Evolutionary conservation across 169 alveolate genomes (phyloP).

Genomic region (Eimeria zaria): DNA sequence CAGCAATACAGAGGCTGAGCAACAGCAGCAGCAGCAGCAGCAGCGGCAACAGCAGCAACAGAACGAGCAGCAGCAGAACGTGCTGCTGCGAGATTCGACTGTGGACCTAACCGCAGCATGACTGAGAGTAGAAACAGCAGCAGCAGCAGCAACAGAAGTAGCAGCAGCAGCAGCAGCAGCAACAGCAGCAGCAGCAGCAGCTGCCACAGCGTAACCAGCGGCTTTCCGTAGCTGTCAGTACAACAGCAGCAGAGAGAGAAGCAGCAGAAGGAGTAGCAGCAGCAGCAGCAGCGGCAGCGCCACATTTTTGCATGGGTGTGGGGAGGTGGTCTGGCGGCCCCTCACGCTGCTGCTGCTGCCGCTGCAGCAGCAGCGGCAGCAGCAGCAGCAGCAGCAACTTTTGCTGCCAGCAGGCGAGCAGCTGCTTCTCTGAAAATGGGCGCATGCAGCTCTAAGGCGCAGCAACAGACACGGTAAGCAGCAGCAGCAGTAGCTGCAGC

Average conservation of each 20-base stretch:
- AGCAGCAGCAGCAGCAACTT: constrained; percentile 49
- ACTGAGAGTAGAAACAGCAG: neutral
- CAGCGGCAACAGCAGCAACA: constrained; percentile 18
- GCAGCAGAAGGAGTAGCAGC: neutral
- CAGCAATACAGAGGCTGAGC: neutral
- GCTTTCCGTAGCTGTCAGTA: no score
- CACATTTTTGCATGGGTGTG: neutral
- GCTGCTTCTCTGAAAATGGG: constrained; percentile 35
- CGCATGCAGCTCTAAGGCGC: constrained; percentile 53
- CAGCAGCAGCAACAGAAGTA: neutral
- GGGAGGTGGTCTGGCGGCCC: constrained; percentile 3
- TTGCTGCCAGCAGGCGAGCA: constrained; percentile 16
- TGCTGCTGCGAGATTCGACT: neutral
- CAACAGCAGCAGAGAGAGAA: neutral
- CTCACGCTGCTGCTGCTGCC: constrained; percentile 49
- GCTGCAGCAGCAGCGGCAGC: constrained; percentile 68
- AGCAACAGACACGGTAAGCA: constrained; percentile 45
- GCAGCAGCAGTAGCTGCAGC: neutral
- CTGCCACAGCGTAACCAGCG: neutral
- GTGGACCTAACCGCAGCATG: neutral
- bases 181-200: neutral
- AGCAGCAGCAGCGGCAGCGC: constrained; percentile 17
- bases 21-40: constrained; percentile 11
- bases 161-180: constrained; percentile 18
- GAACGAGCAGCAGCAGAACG: neutral